phyloP scores from a whole-genome alignment of 768 basidiomycete species.

The Exidia glandulosa region DNA sequence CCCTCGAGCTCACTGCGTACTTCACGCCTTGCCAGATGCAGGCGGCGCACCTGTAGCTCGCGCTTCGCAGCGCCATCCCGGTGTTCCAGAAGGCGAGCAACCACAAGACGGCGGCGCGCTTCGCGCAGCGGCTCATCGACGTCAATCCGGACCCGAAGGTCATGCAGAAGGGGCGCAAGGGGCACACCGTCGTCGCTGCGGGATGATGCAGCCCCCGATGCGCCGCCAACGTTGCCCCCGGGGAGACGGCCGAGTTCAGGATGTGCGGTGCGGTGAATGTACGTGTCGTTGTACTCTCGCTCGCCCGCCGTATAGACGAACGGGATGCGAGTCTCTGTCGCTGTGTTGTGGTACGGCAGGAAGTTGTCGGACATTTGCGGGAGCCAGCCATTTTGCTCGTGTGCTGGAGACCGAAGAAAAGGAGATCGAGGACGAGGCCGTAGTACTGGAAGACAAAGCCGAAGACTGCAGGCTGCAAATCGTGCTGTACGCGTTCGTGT shows the following conservation, averaged over 20 bases:
- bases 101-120: constrained; percentile 84
- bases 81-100: constrained; percentile 89
- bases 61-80: constrained; percentile 81
- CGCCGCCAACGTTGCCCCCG: constrained; percentile 84
- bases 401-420: constrained; percentile 93
- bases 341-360: constrained; percentile 89
- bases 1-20: constrained; percentile 92
- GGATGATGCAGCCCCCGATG: constrained; percentile 94
- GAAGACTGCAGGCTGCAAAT: constrained; percentile 98
- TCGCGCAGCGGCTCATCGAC: constrained; percentile 81
- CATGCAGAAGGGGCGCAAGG: constrained; percentile 74
- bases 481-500: constrained; percentile 92
- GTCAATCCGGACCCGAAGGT: constrained; percentile 83
- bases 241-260: constrained; percentile 89
- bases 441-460: constrained; percentile 99
- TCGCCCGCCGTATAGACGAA: constrained; percentile 81
- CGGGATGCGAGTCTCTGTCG: constrained; percentile 98
- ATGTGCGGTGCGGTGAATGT: constrained; percentile 86
- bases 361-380: constrained; percentile 98
- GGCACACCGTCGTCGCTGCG: constrained; percentile 81
- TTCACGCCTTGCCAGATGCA: constrained; percentile 93
- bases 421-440: constrained; percentile 86
- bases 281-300: constrained; percentile 89
- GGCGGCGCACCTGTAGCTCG: constrained; percentile 81
- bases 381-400: constrained; percentile 99